phyloP scores from a whole-genome alignment of 2,329 filamentous ascomycete species.

The Gaeumannomyces sp. region DNA sequence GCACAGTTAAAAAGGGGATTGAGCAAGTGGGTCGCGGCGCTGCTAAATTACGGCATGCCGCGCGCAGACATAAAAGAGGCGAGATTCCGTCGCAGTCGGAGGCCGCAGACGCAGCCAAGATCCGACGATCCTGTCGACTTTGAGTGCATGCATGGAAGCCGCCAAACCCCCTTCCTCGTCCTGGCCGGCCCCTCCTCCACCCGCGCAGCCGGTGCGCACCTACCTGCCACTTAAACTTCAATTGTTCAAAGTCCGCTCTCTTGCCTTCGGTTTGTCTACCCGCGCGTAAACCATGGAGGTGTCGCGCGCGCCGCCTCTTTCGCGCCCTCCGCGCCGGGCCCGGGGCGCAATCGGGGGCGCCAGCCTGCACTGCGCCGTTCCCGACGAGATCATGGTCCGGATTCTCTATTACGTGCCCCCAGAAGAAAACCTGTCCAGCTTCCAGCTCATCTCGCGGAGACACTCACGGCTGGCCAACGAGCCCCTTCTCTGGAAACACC shows the following conservation, averaged over 20 bases:
- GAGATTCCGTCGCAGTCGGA: not conserved
- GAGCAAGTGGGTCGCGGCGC: not conserved
- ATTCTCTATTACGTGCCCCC: conserved; percentile 62
- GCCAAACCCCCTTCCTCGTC: not conserved
- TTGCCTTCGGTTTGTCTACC: no score
- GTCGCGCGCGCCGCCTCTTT: no score
- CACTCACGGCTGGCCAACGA: conserved; percentile 62
- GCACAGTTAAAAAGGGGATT: not conserved
- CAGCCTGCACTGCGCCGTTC: conserved; percentile 35
- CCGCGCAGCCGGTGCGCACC: no score
- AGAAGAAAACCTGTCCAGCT: conserved; percentile 41
- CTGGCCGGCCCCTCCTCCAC: no score
- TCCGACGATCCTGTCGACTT: not conserved
- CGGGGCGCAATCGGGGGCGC: not conserved
- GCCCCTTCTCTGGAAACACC: conserved; percentile 70
- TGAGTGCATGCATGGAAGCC: not conserved
- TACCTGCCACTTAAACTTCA: no score
- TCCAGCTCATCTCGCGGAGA: conserved; percentile 54
- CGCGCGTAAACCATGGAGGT: not conserved
- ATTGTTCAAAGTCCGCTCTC: not conserved
- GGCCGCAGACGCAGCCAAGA: not conserved
- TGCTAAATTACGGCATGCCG: not conserved
- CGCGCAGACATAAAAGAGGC: not conserved
- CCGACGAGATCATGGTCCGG: conserved; percentile 78
- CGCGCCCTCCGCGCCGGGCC: no score